Percentiles rank a stretch among this genome's conserved stretches.
Conservation (phyloP, 148 eudicot species). For the Amaranthus hypochondriacus region DNA sequence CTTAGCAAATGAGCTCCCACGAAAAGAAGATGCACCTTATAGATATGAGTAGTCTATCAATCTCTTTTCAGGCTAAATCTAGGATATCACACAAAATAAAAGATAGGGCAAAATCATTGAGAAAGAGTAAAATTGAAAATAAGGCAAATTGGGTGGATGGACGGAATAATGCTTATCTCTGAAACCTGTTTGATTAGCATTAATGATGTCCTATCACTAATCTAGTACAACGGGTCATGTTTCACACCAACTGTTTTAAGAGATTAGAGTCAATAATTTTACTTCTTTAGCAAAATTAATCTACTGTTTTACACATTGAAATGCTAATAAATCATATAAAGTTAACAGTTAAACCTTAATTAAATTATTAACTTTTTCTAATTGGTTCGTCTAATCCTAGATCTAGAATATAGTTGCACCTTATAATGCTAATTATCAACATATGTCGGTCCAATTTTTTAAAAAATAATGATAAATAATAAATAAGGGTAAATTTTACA, state of each 20-base stretch:
- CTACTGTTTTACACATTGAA: slow-evolving; percentile 2
- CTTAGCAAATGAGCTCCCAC: too few species aligned
- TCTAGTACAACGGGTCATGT: slow-evolving; percentile 7
- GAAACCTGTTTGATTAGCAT: neutral
- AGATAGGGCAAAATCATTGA: too few species aligned
- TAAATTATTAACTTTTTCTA: neutral
- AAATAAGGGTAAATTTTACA: neutral
- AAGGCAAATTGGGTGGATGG: too few species aligned
- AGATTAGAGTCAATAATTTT: slow-evolving; percentile 16
- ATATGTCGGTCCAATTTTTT: too few species aligned
- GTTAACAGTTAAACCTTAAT: neutral
- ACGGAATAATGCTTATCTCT: neutral
- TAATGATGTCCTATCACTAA: slow-evolving; percentile 23
- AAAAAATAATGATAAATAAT: neutral
- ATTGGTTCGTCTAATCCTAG: neutral
- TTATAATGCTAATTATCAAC: neutral
- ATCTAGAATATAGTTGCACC: neutral
- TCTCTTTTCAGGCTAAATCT: too few species aligned
- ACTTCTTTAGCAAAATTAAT: slow-evolving; percentile 20
- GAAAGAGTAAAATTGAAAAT: too few species aligned
- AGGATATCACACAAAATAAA: too few species aligned
- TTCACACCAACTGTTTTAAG: slow-evolving; percentile 14
- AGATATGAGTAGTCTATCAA: too few species aligned
- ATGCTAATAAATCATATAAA: slow-evolving; percentile 6
- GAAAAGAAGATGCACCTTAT: too few species aligned